Base-by-base conservation (phyloP, 768 basidiomycete genomes). In the Tephrocybe rancida region DNA sequence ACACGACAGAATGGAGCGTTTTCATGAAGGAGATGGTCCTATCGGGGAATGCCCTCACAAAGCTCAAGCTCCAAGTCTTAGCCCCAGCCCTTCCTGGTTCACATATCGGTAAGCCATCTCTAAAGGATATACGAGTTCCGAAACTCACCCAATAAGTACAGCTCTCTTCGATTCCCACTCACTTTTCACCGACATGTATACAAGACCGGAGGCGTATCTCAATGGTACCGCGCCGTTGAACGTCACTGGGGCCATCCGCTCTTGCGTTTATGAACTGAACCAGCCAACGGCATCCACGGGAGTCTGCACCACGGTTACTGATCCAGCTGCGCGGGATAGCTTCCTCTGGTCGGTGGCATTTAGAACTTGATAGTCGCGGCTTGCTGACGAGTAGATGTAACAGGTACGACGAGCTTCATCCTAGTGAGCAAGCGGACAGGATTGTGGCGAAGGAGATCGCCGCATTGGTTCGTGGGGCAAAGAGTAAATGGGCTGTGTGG, bases 141-240 rank as follows among this genome's bases (percentile, higher is more conserved):
- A 22, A n/a, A 25, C 10, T 39, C 34, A 32, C 27, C 9, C 13
- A 24, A 2, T 4, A 5, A 16, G 11, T 30, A 11, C 48, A 85
- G 85, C 77, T 1, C 62, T 83, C 0, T 87, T 86, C 58, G 82
- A 86, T 64, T 83, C 85, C 6, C 74, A 85, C 62, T 71, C 71
- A 2, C 73, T 87, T 25, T 85, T 86, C 64, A 64, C 74, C 18
- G 84, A 87, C 60, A 85, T 88, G 69, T 73, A 75, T 56, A 65
- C 68, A 30, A 64, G 76, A 49, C 85, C 86, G 0, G 57, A 65
- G 11, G 55, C 63, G 2, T 86, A 86, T 64, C 66, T 86, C 34
- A 87, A 86, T 54, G 85, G 85, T 5, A 86, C 84, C 0, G 83
- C 76, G 0, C 81, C 84, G 9, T 63, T 80, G 47, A 85, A 86